phyloP scores from a whole-genome alignment of 2,329 filamentous ascomycete genomes.

The Apiospora saccharicola region DNA sequence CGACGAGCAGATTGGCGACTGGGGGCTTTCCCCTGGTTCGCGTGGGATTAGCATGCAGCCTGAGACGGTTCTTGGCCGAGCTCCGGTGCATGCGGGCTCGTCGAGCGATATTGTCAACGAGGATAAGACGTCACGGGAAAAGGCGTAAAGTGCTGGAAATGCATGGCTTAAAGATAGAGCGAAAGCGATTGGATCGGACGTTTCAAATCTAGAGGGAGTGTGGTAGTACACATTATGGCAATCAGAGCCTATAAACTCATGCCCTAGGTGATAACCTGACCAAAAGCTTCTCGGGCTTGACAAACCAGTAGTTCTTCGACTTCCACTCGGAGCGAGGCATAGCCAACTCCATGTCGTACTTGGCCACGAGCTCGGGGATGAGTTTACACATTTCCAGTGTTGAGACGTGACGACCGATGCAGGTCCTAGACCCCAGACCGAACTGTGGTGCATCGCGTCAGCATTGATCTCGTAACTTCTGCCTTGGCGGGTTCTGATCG shows the following conservation, averaged over 20 bases:
- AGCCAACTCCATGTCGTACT: not conserved
- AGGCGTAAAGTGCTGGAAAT: too few species aligned
- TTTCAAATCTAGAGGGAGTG: too few species aligned
- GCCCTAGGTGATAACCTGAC: not conserved
- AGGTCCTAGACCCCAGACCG: not conserved
- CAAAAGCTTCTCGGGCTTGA: not conserved
- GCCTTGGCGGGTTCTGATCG: not conserved
- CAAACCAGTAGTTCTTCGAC: not conserved
- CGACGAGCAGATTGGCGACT: constrained; percentile 46
- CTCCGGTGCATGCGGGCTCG: not conserved
- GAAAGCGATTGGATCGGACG: too few species aligned
- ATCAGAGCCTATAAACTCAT: too few species aligned
- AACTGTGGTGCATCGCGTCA: not conserved
- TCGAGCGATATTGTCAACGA: not conserved
- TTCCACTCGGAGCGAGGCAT: constrained; percentile 4
- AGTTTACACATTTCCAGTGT: not conserved
- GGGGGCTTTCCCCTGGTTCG: constrained; percentile 36
- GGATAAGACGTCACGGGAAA: too few species aligned
- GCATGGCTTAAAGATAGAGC: too few species aligned
- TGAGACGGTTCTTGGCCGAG: not conserved
- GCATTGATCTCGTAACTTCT: not conserved
- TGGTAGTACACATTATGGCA: too few species aligned
- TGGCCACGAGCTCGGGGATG: not conserved
- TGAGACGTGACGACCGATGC: not conserved
- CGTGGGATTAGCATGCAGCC: not conserved